Evolutionary conservation across 2,329 filamentous ascomycete genomes (phyloP).

Genomic region (Hypomyces rosellus): DNA sequence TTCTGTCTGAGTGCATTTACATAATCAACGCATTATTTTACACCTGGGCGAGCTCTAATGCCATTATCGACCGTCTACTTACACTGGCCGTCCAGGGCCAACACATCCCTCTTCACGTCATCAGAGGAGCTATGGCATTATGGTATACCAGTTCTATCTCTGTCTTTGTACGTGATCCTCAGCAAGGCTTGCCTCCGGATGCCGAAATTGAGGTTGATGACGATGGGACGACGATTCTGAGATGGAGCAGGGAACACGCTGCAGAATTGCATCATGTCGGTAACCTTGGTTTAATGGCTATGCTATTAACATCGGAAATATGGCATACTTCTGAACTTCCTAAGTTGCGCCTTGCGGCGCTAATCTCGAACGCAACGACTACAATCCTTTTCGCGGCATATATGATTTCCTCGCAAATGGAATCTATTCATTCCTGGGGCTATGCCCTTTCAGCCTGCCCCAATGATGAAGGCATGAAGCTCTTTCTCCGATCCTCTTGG

Average conservation of each 20-base stretch:
- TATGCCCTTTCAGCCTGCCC: neutral
- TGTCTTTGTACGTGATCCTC: conserved; percentile 11
- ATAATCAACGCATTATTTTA: conserved; percentile 11
- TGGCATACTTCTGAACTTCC: conserved; percentile 14
- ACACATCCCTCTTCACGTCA: conserved; percentile 6
- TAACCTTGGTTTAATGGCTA: conserved; percentile 21
- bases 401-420: conserved; percentile 14
- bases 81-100: neutral
- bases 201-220: conserved; percentile 3
- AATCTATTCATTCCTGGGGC: conserved; percentile 4
- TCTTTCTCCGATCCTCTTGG: conserved; percentile 15
- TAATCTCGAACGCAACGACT: conserved; percentile 16
- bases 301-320: conserved; percentile 16
- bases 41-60: conserved; percentile 8
- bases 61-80: conserved; percentile 13
- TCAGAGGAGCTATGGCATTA: conserved; percentile 13
- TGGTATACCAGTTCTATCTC: conserved; percentile 17
- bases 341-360: conserved; percentile 12
- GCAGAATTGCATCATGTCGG: conserved; percentile 12
- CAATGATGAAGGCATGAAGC: conserved; percentile 6
- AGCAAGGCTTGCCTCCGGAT: conserved; percentile 10
- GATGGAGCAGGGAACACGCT: conserved; percentile 12
- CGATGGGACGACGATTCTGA: conserved; percentile 5
- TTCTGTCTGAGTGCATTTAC: conserved; percentile 8
- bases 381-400: conserved; percentile 17